phyloP scores from a whole-genome alignment of 306 rosid genomes.

The Senna tora region DNA sequence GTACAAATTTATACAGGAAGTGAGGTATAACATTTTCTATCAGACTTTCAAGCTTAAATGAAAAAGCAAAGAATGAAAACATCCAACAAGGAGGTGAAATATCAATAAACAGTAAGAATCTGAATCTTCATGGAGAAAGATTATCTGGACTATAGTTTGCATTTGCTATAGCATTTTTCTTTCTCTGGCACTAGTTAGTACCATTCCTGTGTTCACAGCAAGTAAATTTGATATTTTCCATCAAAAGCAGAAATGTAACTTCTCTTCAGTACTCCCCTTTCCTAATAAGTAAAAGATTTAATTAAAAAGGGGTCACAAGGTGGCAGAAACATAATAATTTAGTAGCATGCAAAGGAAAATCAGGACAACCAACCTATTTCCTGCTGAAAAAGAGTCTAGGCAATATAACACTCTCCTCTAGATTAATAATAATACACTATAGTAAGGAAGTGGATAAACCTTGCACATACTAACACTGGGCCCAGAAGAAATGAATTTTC shows the following conservation, averaged over 20 bases:
- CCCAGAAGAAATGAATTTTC: slow-evolving; percentile 89
- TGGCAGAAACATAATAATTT: background rate
- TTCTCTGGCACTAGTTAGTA: slow-evolving; percentile 6
- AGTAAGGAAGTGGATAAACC: slow-evolving; percentile 57
- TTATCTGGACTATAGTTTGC: slow-evolving; percentile 5
- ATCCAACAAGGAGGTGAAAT: no score
- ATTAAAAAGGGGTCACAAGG: background rate
- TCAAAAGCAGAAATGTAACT: background rate
- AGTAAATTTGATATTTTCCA: slow-evolving; percentile 22
- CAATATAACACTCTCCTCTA: slow-evolving; percentile 18
- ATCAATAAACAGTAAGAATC: no score
- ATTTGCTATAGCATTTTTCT: background rate
- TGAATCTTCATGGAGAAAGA: no score
- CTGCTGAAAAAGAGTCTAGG: slow-evolving; percentile 10
- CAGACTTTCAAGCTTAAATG: slow-evolving; percentile 19
- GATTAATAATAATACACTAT: slow-evolving; percentile 25
- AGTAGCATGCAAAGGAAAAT: slow-evolving; percentile 27
- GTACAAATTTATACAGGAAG: slow-evolving; percentile 31
- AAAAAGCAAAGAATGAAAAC: no score
- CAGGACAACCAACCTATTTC: slow-evolving; percentile 31
- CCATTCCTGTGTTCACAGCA: background rate
- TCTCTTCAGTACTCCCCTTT: slow-evolving; percentile 5
- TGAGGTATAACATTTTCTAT: slow-evolving; percentile 15
- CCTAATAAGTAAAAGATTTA: slow-evolving; percentile 26
- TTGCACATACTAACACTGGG: slow-evolving; percentile 78